Conservation (phyloP, 257 asterid genomes). For the Asclepias syriaca region DNA sequence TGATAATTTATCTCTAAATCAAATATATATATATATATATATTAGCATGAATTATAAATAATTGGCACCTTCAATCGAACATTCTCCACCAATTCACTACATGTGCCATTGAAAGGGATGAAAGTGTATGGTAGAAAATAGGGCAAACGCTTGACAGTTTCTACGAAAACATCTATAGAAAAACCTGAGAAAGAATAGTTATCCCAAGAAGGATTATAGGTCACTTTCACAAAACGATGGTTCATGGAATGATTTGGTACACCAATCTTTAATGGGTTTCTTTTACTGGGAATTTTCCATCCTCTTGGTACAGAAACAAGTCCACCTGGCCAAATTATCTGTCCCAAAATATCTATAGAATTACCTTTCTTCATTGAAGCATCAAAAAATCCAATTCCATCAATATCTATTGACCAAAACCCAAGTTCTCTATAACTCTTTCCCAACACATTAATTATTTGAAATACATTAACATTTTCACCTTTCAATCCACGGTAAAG, state of each 20-base stretch:
- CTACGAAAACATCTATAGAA: constrained; percentile 29
- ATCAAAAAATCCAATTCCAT: constrained; percentile 26
- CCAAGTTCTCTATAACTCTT: constrained; percentile 31
- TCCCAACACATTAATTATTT: constrained; percentile 30
- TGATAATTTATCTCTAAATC: no score
- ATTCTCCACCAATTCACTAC: constrained; percentile 26
- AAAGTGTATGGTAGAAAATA: constrained; percentile 13
- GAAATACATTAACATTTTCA: constrained; percentile 13
- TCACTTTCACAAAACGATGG: constrained; percentile 28
- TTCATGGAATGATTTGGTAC: constrained; percentile 25
- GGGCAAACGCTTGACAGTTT: constrained; percentile 14
- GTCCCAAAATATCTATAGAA: constrained; percentile 27
- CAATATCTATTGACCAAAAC: constrained; percentile 19
- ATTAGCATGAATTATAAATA: no score
- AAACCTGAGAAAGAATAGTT: constrained; percentile 21
- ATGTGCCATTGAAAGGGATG: constrained; percentile 20
- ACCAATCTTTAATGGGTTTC: constrained; percentile 27
- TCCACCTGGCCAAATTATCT: constrained; percentile 37
- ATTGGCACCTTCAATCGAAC: constrained; percentile 26
- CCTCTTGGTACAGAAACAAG: constrained; percentile 26
- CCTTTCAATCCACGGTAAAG: constrained; percentile 31
- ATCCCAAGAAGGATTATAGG: constrained; percentile 6
- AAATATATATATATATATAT: no score
- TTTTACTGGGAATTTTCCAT: constrained; percentile 27
- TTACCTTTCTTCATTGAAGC: background rate